phyloP scores from a whole-genome alignment of 1,139 yeast species.

The Debaryomyces singareniensis region DNA sequence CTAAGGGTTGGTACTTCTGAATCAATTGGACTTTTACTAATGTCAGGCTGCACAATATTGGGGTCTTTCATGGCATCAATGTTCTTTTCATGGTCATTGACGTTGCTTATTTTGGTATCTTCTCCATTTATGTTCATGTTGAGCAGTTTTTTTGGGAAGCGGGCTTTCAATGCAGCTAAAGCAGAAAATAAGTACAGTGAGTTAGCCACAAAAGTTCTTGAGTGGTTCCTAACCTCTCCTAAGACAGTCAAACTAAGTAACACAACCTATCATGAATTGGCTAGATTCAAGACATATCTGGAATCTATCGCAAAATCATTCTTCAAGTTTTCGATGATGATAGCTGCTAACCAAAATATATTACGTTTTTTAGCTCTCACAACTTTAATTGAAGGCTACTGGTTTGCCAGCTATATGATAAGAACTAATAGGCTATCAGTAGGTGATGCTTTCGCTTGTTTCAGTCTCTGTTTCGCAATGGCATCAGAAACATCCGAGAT shows the following conservation, averaged over 20 bases:
- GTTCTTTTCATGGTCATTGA: slow-evolving; percentile 76
- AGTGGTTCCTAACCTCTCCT: slow-evolving; percentile 65
- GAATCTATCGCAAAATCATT: slow-evolving; percentile 42
- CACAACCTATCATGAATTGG: slow-evolving; percentile 48
- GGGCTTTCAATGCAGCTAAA: slow-evolving; percentile 45
- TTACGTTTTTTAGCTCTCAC: slow-evolving; percentile 31
- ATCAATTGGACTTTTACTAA: slow-evolving; percentile 51
- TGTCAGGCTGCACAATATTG: slow-evolving; percentile 44
- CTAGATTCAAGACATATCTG: slow-evolving; percentile 34
- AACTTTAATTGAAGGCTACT: slow-evolving; percentile 82
- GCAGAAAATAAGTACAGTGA: slow-evolving; percentile 53
- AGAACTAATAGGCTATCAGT: slow-evolving; percentile 40
- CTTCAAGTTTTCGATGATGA: slow-evolving; percentile 38
- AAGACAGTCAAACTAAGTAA: slow-evolving; percentile 56
- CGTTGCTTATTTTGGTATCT: slow-evolving; percentile 65
- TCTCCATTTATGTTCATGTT: slow-evolving; percentile 58
- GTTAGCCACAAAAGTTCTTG: slow-evolving; percentile 52
- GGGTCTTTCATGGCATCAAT: slow-evolving; percentile 64
- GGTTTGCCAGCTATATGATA: slow-evolving; percentile 77
- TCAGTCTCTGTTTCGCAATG: slow-evolving; percentile 70
- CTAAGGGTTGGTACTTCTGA: slow-evolving; percentile 65
- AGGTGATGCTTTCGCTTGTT: slow-evolving; percentile 72
- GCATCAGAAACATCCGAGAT: slow-evolving; percentile 52
- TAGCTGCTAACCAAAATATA: slow-evolving; percentile 53
- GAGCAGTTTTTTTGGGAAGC: slow-evolving; percentile 46